Base-by-base conservation (phyloP, 208 protist species). In the Phytomonas sp. region DNA sequence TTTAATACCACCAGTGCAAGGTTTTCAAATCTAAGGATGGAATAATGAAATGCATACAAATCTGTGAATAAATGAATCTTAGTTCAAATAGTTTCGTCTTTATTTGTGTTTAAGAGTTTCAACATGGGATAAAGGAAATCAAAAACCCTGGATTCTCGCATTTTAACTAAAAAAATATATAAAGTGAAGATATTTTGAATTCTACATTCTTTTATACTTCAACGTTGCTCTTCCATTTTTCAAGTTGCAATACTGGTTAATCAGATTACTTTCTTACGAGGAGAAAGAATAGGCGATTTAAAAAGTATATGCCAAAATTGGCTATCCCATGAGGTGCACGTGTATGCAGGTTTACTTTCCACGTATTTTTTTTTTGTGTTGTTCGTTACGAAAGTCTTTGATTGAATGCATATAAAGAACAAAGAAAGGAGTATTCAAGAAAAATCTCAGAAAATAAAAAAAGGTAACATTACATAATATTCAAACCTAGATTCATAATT, bases 1-100 rank as follows among this genome's bases (percentile, higher is more conserved):
- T 87, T 78, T 66, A 76, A 71, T 72, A 76, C 72, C 15, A n/a
- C 62, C 70, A 67, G 60, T 26, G 78, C 53, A 23, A 62, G 66
- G 32, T 37, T 88, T 30, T 63, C 72, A 17, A 37, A 23, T 33
- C 26, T 73, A 20, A 59, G 70, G 59, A 37, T 88, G 71, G 82
- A 71, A 71, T 62, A 65, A 23, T 59, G 20, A 26, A 60, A 65
- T 51, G 6, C 37, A 6, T 60, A 51, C 6, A 51, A 46, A 65
- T 65, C 0, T 65, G 6, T 23, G 13, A 17, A 59, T 65, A 23
- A 26, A 65, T 65, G 20, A 33, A 65, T 65, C 20, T 59, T 65
- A 26, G 6, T 65, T 56, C 33, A 20, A 65, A 26, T 51, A 65
- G 33, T 46, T 26, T 56, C 20, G 20, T 65, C 0, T 26, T 65